A percentile compares a stretch with the other conserved stretches of the same genome.
These are phyloP conservation scores for Filosporella fistucella DNA, from an alignment of 495 filamentous ascomycete species.

Conservation along the genomic window DNA sequence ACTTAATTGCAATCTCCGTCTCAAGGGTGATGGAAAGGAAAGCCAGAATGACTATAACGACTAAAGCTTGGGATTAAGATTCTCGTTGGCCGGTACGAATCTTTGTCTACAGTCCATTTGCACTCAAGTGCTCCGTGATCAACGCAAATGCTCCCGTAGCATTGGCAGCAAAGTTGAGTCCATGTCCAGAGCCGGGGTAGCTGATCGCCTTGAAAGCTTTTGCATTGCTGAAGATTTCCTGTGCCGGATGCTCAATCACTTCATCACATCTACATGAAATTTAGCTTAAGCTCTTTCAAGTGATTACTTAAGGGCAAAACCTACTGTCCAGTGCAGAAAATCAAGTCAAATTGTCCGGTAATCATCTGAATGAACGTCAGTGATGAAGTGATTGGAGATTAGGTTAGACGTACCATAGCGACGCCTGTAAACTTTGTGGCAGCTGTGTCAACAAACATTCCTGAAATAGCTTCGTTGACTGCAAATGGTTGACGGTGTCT, in stretches of 20 bases:
- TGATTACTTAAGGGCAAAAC: neutral
- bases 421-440: neutral
- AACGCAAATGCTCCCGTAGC: constrained; percentile 26
- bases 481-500: constrained; percentile 25
- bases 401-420: neutral
- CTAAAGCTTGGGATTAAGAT: too few relatives aligned
- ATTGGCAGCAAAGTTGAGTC: constrained; percentile 24
- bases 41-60: too few relatives aligned
- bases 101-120: constrained; percentile 1
- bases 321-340: constrained; percentile 24
- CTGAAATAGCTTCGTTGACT: constrained; percentile 22
- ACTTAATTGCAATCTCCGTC: too few relatives aligned
- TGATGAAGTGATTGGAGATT: neutral
- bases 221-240: constrained; percentile 13
- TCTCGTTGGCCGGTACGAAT: too few relatives aligned
- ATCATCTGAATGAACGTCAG: constrained; percentile 18
- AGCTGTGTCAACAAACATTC: neutral
- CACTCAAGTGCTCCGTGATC: constrained; percentile 26
- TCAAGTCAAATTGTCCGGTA: constrained; percentile 29
- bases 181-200: constrained; percentile 24
- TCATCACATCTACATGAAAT: constrained; percentile 23
- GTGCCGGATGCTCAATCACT: constrained; percentile 11
- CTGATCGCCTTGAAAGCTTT: constrained; percentile 22
- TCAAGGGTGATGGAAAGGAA: too few relatives aligned
- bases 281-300: neutral